A percentile compares a stretch with the other conserved stretches of the same genome.
phyloP scores from a whole-genome alignment of 169 alveolate species.

The Plasmodium yoelii region DNA sequence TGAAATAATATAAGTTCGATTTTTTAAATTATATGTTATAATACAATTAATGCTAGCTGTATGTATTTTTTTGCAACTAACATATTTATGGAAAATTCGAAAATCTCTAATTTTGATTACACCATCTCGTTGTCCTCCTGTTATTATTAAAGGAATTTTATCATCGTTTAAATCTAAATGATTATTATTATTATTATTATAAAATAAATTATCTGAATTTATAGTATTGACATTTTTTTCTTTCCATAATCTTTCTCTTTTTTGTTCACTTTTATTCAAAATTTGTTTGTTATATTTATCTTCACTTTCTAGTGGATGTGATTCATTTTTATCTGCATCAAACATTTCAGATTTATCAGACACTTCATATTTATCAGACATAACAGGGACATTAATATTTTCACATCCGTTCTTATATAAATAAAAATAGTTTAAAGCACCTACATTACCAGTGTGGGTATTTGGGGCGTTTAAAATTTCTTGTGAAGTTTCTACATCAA shows the following conservation, averaged over 20 bases:
- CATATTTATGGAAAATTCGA: conserved; percentile 72
- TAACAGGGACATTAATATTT: not conserved
- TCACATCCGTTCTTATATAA: conserved; percentile 17
- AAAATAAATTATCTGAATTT: conserved; percentile 30
- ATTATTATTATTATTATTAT: not conserved
- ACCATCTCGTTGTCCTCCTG: conserved; percentile 75
- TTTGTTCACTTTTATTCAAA: not conserved
- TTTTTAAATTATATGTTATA: conserved; percentile 61
- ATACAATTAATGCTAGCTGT: conserved; percentile 74
- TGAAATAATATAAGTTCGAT: conserved; percentile 64
- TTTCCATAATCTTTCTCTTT: not conserved
- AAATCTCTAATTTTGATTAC: conserved; percentile 63
- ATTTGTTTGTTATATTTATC: not conserved
- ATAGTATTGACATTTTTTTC: not conserved
- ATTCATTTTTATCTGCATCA: no score
- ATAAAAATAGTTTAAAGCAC: conserved; percentile 67
- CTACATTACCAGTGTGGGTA: conserved; percentile 71
- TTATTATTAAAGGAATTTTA: conserved; percentile 70
- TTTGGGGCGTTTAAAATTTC: conserved; percentile 53
- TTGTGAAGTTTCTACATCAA: conserved; percentile 61
- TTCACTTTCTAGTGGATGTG: not conserved
- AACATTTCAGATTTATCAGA: no score
- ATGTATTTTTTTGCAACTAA: conserved; percentile 62
- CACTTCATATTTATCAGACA: not conserved
- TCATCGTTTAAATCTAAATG: conserved; percentile 40